These are phyloP conservation scores for Lepidium africanum DNA, from an alignment of 345 rosid species.

Conservation along the genomic window DNA sequence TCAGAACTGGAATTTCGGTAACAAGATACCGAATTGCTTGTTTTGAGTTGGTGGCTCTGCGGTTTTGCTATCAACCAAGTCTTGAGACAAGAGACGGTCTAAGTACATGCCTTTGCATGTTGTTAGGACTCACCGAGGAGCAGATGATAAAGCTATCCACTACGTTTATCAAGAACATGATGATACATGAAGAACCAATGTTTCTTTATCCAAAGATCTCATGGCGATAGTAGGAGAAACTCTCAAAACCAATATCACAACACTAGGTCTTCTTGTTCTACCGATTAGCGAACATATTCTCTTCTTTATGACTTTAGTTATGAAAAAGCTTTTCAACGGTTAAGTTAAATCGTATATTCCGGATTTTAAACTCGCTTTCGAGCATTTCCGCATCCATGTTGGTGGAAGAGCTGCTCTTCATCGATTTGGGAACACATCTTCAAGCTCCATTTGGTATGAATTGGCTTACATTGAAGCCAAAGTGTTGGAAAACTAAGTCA, in stretches of 20 bases:
- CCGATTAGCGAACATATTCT: conserved; percentile 40
- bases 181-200: conserved; percentile 29
- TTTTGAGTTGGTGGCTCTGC: conserved; percentile 43
- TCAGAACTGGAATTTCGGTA: conserved; percentile 42
- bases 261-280: conserved; percentile 38
- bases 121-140: conserved; percentile 44
- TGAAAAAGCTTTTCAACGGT: conserved; percentile 30
- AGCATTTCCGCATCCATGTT: conserved; percentile 50
- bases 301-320: conserved; percentile 32
- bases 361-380: conserved; percentile 43
- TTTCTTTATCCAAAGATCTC: conserved; percentile 33
- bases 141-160: conserved; percentile 37
- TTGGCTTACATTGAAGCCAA: conserved; percentile 38
- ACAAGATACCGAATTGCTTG: conserved; percentile 43
- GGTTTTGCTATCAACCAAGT: conserved; percentile 32
- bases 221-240: conserved; percentile 44
- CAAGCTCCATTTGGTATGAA: conserved; percentile 44
- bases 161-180: conserved; percentile 41
- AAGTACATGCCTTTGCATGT: conserved; percentile 38
- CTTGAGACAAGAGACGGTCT: conserved; percentile 23
- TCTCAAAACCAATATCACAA: conserved; percentile 42
- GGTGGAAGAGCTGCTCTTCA: conserved; percentile 50
- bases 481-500: too few species aligned
- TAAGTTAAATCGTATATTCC: conserved; percentile 37
- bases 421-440: conserved; percentile 46